Evolutionary conservation across 768 basidiomycete genomes (phyloP), one percentile per base, ranked within the genome.

Genomic region (Boletus rufocinnamomeus): DNA sequence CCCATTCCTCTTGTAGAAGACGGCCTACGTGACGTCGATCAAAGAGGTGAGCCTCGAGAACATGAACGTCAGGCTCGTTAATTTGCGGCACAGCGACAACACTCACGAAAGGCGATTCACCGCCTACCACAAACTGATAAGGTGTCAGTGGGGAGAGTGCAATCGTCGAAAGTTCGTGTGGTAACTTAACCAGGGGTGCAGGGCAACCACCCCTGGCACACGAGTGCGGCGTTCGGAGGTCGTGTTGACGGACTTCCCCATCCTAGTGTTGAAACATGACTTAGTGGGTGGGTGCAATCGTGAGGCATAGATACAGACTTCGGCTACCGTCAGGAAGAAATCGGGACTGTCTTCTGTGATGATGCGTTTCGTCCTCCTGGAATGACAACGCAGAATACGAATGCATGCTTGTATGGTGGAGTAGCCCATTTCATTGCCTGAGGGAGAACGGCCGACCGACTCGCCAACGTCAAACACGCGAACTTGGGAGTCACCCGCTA

Each of bases 161-260:
- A 45, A 95, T 73, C 21, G 90, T 84, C 9, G 86, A 91, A 47
- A 95, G 78, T 52, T 87, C 79, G 70, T 86, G 78, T 51, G 81
- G 78, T 40, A 91, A 72, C 60, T 81, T 80, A 21, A 92, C 80
- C 17, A 96, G 76, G 2, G 92, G 87, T 19, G 85, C 75, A 25
- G 92, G 87, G 69, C 93, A 96, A 11, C 71, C 75, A 51, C 65
- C 70, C 17, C 68, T 63, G 30, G 72, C 62, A 73, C 93, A 96
- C n/a, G 72, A 72, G 71, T 95, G 84, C 9, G 83, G 73, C 11
- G 81, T 80, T 52, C 93, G 79, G 45, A 95, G 73, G 68, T 96
- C 93, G 69, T 95, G 93, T 67, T 95, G 93, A 27, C 93, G 82
- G 11, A 95, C 92, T 30, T 87, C 82, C 4, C 91, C 93, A 73